These are phyloP conservation scores for Diplodia corticola DNA, from an alignment of 2,329 filamentous ascomycete genomes.

Conservation along the genomic window DNA sequence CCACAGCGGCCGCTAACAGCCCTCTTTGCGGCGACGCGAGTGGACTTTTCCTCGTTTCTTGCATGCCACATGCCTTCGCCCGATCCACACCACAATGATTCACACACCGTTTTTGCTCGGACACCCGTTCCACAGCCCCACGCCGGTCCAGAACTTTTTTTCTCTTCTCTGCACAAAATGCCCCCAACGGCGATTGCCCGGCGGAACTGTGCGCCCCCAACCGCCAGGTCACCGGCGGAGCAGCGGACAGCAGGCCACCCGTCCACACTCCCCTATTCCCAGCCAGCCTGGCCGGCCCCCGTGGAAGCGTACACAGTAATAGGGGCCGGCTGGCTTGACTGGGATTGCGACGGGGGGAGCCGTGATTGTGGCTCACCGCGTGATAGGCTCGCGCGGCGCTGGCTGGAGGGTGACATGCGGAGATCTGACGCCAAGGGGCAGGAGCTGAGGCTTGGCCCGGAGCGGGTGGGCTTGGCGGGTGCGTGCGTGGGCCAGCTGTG, in stretches of 20 bases:
- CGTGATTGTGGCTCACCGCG: slow-evolving; percentile 21
- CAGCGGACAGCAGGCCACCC: slow-evolving; percentile 3
- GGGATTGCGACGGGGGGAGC: slow-evolving; percentile 9
- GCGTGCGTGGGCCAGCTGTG: neutral
- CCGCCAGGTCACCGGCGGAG: neutral
- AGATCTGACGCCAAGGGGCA: slow-evolving; percentile 21
- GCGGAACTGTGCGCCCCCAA: neutral
- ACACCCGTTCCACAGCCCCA: slow-evolving; percentile 5
- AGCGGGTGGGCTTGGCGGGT: slow-evolving; percentile 17
- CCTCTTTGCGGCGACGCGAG: slow-evolving; percentile 3
- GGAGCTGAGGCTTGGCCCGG: slow-evolving; percentile 15
- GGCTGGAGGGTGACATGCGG: slow-evolving; percentile 17
- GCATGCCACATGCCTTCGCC: slow-evolving; percentile 17
- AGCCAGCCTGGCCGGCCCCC: neutral
- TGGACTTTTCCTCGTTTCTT: slow-evolving; percentile 18
- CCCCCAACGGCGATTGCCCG: neutral
- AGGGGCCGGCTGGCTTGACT: slow-evolving; percentile 4
- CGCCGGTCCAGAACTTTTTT: slow-evolving; percentile 13
- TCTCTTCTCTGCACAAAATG: neutral
- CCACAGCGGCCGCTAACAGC: slow-evolving; percentile 20
- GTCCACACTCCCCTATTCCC: neutral
- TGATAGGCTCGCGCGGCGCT: slow-evolving; percentile 14
- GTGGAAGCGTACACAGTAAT: neutral
- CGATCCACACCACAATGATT: slow-evolving; percentile 11
- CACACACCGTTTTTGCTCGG: slow-evolving; percentile 16